These are phyloP conservation scores for Boletales sp. DNA, from an alignment of 768 basidiomycete genomes.

Conservation along the genomic window DNA sequence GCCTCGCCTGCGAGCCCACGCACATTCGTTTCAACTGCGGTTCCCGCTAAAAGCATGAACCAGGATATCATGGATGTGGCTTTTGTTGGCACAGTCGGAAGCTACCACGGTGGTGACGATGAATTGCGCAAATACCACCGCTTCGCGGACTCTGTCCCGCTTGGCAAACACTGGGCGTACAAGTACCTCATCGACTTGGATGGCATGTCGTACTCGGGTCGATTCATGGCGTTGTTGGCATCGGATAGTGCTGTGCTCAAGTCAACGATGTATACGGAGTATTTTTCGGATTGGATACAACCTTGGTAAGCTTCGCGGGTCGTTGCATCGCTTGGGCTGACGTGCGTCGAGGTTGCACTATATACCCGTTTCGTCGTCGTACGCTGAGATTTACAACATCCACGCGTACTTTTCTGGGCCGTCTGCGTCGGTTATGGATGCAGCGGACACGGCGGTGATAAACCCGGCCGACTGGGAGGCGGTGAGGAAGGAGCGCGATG, in stretches of 20 bases:
- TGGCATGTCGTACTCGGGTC: slow-evolving; percentile 92
- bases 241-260: slow-evolving; percentile 91
- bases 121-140: slow-evolving; percentile 63
- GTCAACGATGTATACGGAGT: slow-evolving; percentile 88
- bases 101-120: slow-evolving; percentile 73
- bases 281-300: slow-evolving; percentile 87
- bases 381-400: slow-evolving; percentile 91
- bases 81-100: slow-evolving; percentile 75
- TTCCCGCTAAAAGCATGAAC: slow-evolving; percentile 63
- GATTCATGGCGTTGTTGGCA: slow-evolving; percentile 81
- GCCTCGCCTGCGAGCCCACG: slow-evolving; percentile 59
- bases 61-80: slow-evolving; percentile 82
- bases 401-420: slow-evolving; percentile 92
- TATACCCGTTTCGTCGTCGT: slow-evolving; percentile 85
- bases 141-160: slow-evolving; percentile 69
- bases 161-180: slow-evolving; percentile 89
- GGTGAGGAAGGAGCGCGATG: slow-evolving; percentile 58
- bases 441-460: slow-evolving; percentile 48
- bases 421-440: slow-evolving; percentile 51
- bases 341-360: slow-evolving; percentile 73
- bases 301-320: slow-evolving; percentile 59
- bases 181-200: slow-evolving; percentile 92
- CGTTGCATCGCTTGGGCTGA: background rate
- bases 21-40: slow-evolving; percentile 55
- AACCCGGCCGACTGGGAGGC: slow-evolving; percentile 27